Evolutionary conservation across 345 rosid genomes (phyloP).

Genomic region (Fremontodendron californicum): DNA sequence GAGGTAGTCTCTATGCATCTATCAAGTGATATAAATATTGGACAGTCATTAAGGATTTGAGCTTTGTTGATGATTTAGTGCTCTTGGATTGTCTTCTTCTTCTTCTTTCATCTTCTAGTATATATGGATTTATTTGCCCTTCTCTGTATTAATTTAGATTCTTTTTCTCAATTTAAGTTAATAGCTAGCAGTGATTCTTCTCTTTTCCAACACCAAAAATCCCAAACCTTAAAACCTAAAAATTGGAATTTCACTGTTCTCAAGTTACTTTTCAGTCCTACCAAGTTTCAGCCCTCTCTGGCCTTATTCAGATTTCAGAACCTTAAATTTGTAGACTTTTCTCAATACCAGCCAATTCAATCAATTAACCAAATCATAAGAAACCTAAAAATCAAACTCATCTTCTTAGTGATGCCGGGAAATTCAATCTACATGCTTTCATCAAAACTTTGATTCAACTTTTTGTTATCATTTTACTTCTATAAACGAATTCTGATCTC

Average conservation of each 20-base stretch:
- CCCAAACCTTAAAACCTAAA: neutral
- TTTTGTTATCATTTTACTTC: neutral
- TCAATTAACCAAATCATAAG: neutral
- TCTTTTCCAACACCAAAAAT: neutral
- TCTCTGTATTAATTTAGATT: neutral
- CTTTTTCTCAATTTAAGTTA: neutral
- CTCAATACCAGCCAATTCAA: neutral
- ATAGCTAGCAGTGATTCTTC: neutral
- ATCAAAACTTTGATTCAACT: neutral
- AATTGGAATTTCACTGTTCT: neutral
- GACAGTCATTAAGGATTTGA: neutral
- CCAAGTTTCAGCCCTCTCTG: neutral
- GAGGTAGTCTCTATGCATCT: neutral
- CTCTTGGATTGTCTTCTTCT: neutral
- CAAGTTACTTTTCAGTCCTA: neutral
- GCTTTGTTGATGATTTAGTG: neutral
- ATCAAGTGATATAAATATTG: neutral
- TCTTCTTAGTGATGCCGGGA: neutral
- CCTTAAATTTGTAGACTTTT: neutral
- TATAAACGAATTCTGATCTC: neutral
- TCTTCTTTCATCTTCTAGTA: neutral
- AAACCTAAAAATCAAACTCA: neutral
- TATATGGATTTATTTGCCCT: neutral
- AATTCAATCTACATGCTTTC: neutral
- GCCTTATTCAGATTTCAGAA: neutral